Evolutionary conservation across 352 stramenopile species (phyloP).

Genomic region (Phytophthora ramorum): DNA sequence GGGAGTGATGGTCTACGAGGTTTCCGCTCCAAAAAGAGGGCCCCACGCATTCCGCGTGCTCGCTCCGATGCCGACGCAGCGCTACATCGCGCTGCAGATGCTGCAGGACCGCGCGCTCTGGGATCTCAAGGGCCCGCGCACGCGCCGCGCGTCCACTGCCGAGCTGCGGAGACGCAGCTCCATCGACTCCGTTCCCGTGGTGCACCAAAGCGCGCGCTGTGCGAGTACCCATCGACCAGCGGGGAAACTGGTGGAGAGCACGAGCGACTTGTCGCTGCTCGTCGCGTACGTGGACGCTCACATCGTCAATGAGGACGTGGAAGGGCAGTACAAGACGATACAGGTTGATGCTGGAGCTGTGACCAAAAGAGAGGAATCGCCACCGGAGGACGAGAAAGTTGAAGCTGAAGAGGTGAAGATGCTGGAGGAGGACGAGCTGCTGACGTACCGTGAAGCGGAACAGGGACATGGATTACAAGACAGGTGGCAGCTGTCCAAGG

Average conservation of each 20-base stretch:
- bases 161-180: constrained; percentile 29
- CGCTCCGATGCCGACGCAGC: constrained; percentile 29
- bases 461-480: not conserved
- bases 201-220: constrained; percentile 10
- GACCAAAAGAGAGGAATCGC: constrained; percentile 10
- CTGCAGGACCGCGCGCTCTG: constrained; percentile 31
- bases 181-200: constrained; percentile 1
- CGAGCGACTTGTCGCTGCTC: constrained; percentile 34
- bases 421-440: constrained; percentile 15
- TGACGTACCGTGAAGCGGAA: constrained; percentile 2
- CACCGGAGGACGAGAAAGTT: constrained; percentile 21
- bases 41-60: not conserved
- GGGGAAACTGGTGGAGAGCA: constrained; percentile 32
- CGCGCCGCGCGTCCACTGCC: constrained; percentile 19
- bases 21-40: not conserved
- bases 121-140: constrained; percentile 11
- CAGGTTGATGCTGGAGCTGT: not conserved
- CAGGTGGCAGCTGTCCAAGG: constrained; percentile 52
- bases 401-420: constrained; percentile 17
- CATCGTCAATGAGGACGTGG: not conserved
- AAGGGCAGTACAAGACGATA: not conserved
- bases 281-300: constrained; percentile 18
- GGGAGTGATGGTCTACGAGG: not conserved
- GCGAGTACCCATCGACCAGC: constrained; percentile 15
- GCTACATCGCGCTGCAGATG: constrained; percentile 39